Conservation (phyloP, 139 green algal species). For the Chlamydomonas sp. region DNA sequence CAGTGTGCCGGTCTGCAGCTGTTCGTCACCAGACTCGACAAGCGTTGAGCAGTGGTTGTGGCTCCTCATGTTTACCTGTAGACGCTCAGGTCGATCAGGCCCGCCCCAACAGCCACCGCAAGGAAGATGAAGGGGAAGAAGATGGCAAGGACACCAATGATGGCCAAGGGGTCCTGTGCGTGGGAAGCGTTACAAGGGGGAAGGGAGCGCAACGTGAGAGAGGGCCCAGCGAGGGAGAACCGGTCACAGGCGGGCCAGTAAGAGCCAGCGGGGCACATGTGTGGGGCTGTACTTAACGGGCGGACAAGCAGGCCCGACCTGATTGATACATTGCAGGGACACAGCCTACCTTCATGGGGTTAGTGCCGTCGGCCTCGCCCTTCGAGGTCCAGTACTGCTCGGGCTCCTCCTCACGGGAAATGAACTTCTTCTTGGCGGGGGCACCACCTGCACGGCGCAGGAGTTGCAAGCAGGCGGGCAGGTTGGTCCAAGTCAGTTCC, state of each 20-base stretch:
- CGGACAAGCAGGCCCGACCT: neutral
- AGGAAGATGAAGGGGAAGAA: conserved; percentile 66
- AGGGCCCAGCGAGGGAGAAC: neutral
- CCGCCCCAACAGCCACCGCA: conserved; percentile 46
- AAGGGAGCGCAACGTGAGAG: neutral
- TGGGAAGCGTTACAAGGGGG: neutral
- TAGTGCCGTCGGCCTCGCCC: conserved; percentile 24
- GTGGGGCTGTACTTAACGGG: neutral
- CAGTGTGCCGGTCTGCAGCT: no score
- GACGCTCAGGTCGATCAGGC: conserved; percentile 56
- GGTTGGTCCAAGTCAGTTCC: neutral
- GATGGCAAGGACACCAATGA: conserved; percentile 61
- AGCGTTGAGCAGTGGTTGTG: no score
- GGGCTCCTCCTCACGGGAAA: conserved; percentile 41
- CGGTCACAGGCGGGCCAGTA: neutral
- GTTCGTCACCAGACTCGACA: no score
- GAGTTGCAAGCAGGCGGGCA: neutral
- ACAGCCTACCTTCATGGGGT: conserved; percentile 39
- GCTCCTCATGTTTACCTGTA: conserved; percentile 45
- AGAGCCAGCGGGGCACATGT: neutral
- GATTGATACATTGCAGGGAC: neutral
- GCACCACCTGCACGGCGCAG: neutral
- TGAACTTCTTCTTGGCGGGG: conserved; percentile 31
- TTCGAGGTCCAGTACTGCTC: conserved; percentile 48
- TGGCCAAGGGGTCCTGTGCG: conserved; percentile 52